Evolutionary conservation across 2,329 filamentous ascomycete species (phyloP).

Genomic region (Mariannaea elegans): DNA sequence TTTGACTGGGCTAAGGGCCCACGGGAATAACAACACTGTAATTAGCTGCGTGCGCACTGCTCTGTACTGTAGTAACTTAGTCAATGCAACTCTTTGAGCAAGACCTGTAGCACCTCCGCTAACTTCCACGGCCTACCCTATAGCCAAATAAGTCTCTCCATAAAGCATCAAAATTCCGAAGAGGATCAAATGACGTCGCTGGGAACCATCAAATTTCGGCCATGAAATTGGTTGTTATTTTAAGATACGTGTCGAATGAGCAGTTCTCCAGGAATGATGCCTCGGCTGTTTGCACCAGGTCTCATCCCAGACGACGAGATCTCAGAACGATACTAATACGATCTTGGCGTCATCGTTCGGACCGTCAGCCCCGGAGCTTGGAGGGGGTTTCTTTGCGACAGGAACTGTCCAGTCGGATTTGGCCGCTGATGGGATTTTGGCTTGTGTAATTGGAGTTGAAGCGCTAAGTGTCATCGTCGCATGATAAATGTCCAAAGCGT

Average conservation of each 20-base stretch:
- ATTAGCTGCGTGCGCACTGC: too few relatives aligned
- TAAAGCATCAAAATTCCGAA: not conserved
- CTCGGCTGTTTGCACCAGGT: slow-evolving; percentile 12
- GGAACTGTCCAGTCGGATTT: slow-evolving; percentile 26
- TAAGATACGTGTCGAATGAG: slow-evolving; percentile 35
- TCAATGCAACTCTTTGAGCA: too few relatives aligned
- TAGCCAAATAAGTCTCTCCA: not conserved
- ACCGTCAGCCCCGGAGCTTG: slow-evolving; percentile 25
- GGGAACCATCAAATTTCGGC: slow-evolving; percentile 16
- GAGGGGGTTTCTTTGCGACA: slow-evolving; percentile 14
- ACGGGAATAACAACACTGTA: too few relatives aligned
- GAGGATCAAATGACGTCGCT: not conserved
- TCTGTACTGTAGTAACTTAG: too few relatives aligned
- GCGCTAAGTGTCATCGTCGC: slow-evolving; percentile 29
- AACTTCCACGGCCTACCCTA: not conserved
- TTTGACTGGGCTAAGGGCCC: too few relatives aligned
- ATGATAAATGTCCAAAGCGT: slow-evolving; percentile 31
- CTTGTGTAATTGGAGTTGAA: slow-evolving; percentile 14
- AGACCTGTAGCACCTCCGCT: too few relatives aligned
- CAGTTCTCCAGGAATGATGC: slow-evolving; percentile 7
- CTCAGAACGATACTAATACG: slow-evolving; percentile 28
- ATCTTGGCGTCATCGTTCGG: slow-evolving; percentile 30
- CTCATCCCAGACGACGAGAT: slow-evolving; percentile 29
- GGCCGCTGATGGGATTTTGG: slow-evolving; percentile 14
- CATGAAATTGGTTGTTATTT: slow-evolving; percentile 15